These are phyloP conservation scores for Candida insectorum DNA, from an alignment of 805 yeast genomes.

Conservation along the genomic window DNA sequence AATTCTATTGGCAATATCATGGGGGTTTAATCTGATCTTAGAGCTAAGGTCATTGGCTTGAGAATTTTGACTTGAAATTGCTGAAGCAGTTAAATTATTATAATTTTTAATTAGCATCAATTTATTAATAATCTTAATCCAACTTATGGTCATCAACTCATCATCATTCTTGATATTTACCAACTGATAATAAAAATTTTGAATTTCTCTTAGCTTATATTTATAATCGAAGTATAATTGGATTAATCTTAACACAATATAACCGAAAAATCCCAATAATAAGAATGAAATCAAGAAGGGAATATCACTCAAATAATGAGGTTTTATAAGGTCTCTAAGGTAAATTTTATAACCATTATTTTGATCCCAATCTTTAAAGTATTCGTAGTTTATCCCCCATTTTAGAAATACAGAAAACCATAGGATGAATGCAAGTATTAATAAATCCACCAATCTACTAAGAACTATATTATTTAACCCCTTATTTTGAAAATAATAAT, in stretches of 20 bases:
- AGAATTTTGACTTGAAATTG: slow-evolving; percentile 10
- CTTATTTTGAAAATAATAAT: slow-evolving; percentile 78
- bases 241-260: slow-evolving; percentile 48
- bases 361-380: slow-evolving; percentile 25
- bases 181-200: slow-evolving; percentile 70
- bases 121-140: slow-evolving; percentile 82
- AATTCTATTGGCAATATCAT: slow-evolving; percentile 89
- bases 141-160: slow-evolving; percentile 88
- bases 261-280: slow-evolving; percentile 56
- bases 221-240: slow-evolving; percentile 58
- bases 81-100: slow-evolving; percentile 61
- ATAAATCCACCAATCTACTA: slow-evolving; percentile 60
- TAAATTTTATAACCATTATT: slow-evolving; percentile 15
- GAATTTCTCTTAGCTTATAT: slow-evolving; percentile 67
- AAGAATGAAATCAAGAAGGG: slow-evolving; percentile 51
- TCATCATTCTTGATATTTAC: slow-evolving; percentile 65
- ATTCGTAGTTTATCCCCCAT: slow-evolving; percentile 69
- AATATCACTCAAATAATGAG: slow-evolving; percentile 43
- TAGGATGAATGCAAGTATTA: slow-evolving; percentile 76
- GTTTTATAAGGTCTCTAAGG: slow-evolving; percentile 29
- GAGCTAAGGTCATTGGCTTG: slow-evolving; percentile 54
- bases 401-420: slow-evolving; percentile 74
- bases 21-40: slow-evolving; percentile 80
- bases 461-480: slow-evolving; percentile 80
- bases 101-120: slow-evolving; percentile 74